phyloP scores from a whole-genome alignment of 2,329 filamentous ascomycete species.

The Sclerotinia sclerotiorum region DNA sequence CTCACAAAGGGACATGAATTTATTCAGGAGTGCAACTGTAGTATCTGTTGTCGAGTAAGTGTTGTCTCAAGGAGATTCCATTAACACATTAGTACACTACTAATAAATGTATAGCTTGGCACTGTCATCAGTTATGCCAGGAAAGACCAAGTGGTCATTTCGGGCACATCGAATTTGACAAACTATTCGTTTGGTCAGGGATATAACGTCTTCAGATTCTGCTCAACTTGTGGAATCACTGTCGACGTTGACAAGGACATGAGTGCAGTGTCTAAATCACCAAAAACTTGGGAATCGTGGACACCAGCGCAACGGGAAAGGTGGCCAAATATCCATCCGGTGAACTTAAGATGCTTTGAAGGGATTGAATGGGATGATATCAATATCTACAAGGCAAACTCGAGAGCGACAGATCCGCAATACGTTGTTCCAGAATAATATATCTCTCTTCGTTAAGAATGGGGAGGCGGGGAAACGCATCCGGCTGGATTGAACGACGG shows the following conservation, averaged over 20 bases:
- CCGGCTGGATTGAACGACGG: neutral
- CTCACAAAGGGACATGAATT: conserved; percentile 7
- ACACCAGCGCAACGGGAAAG: conserved; percentile 13
- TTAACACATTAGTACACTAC: neutral
- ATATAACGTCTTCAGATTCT: conserved; percentile 23
- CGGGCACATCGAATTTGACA: conserved; percentile 1
- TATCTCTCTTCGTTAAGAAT: neutral
- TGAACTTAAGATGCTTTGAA: conserved; percentile 27
- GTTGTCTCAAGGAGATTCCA: neutral
- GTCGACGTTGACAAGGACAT: conserved; percentile 9
- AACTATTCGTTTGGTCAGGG: conserved; percentile 23
- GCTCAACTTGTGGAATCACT: conserved; percentile 24
- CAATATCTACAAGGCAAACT: conserved; percentile 20
- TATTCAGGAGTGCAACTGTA: conserved; percentile 33
- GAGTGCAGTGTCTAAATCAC: neutral
- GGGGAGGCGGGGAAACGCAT: neutral
- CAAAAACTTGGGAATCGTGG: conserved; percentile 1
- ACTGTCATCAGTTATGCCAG: conserved; percentile 23
- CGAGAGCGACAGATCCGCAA: conserved; percentile 14
- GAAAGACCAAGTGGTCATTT: conserved; percentile 23
- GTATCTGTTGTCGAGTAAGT: conserved; percentile 30
- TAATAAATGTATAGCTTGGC: conserved; percentile 17
- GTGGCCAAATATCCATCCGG: conserved; percentile 18
- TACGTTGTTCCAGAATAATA: conserved; percentile 25
- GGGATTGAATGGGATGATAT: conserved; percentile 27